Evolutionary conservation across 2,329 filamentous ascomycete genomes (phyloP).

Genomic region (Fusarium denticulatum): DNA sequence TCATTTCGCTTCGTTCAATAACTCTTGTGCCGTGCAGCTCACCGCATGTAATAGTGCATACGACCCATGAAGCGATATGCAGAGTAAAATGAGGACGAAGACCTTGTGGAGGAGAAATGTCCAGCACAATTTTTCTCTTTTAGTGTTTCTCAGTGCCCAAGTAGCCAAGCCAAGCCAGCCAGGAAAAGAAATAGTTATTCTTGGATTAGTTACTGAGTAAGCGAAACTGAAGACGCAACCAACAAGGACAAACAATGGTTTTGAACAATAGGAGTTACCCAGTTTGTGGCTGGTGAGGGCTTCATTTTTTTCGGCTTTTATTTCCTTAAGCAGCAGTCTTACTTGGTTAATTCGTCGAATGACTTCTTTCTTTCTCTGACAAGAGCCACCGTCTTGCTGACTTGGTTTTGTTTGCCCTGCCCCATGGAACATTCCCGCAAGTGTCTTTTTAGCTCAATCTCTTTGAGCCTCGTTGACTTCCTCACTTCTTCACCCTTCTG

Average conservation of each 20-base stretch:
- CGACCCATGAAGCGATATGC: slow-evolving; percentile 36
- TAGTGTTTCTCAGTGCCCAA: background rate
- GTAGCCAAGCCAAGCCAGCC: background rate
- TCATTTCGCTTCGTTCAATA: slow-evolving; percentile 35
- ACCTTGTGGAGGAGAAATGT: background rate
- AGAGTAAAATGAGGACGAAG: slow-evolving; percentile 38
- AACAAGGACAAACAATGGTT: slow-evolving; percentile 23
- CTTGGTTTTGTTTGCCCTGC: slow-evolving; percentile 20
- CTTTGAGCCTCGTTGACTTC: background rate
- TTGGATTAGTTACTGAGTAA: slow-evolving; percentile 1
- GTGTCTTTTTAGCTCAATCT: slow-evolving; percentile 1
- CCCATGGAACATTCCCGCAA: slow-evolving; percentile 17
- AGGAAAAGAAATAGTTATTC: slow-evolving; percentile 9
- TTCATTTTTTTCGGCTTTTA: slow-evolving; percentile 5
- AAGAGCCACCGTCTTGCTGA: slow-evolving; percentile 6
- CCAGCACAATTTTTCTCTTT: slow-evolving; percentile 13
- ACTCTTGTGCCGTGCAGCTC: slow-evolving; percentile 32
- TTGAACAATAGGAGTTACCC: slow-evolving; percentile 14
- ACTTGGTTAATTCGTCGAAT: background rate
- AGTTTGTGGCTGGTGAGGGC: slow-evolving; percentile 27
- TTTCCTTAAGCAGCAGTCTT: background rate
- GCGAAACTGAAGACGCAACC: slow-evolving; percentile 1
- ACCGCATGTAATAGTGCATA: slow-evolving; percentile 33
- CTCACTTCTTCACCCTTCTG: background rate
- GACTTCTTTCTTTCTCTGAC: slow-evolving; percentile 1